phyloP scores from a whole-genome alignment of 345 rosid species.

The Tarenaya hassleriana region DNA sequence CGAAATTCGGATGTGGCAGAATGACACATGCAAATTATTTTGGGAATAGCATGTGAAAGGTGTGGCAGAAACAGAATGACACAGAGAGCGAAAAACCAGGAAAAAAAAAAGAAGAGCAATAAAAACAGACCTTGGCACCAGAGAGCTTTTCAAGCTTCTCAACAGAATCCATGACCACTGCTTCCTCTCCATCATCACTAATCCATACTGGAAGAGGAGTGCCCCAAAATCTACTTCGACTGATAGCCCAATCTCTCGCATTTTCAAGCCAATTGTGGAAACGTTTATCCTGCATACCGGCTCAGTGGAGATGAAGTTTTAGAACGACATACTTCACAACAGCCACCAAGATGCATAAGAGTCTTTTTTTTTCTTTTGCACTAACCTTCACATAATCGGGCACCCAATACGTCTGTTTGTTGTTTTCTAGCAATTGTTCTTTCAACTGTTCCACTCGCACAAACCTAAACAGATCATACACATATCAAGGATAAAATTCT shows the following conservation, averaged over 20 bases:
- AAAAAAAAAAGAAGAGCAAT: constrained; percentile 9
- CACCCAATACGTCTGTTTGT: constrained; percentile 88
- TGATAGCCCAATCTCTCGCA: constrained; percentile 98
- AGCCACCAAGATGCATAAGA: constrained; percentile 4
- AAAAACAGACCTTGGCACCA: constrained; percentile 63
- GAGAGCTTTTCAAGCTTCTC: constrained; percentile 84
- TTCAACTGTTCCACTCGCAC: constrained; percentile 81
- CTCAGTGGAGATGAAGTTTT: constrained; percentile 15
- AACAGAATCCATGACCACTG: constrained; percentile 71
- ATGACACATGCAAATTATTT: neutral
- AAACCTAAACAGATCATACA: constrained; percentile 49
- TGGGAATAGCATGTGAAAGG: constrained; percentile 4
- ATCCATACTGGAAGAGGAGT: constrained; percentile 96
- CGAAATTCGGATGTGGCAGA: constrained; percentile 2
- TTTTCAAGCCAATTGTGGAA: constrained; percentile 99
- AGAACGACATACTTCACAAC: constrained; percentile 3
- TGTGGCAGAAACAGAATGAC: constrained; percentile 10
- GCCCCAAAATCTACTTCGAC: constrained; percentile 99
- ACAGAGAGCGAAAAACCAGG: neutral
- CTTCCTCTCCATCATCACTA: constrained; percentile 81
- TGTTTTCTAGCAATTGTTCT: constrained; percentile 72
- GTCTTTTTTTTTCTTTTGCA: constrained; percentile 11
- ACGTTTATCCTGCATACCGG: constrained; percentile 66
- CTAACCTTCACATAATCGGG: constrained; percentile 97
- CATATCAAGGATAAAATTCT: constrained; percentile 12